Conservation (phyloP, 805 yeast species). For the Metschnikowia matae region DNA sequence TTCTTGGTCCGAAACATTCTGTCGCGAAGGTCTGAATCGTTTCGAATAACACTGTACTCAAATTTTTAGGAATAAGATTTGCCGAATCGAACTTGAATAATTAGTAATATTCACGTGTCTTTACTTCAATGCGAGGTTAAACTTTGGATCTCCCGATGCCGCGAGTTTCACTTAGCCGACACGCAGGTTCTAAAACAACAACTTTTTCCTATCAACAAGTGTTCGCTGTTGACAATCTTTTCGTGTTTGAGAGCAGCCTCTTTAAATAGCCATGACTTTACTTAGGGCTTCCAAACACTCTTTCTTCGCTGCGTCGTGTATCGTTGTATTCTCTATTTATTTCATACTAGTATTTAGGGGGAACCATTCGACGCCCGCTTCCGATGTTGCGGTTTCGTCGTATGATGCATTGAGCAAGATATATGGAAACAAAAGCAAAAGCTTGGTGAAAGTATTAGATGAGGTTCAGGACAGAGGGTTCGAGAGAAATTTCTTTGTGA, state of each 20-base stretch:
- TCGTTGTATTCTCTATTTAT: background rate
- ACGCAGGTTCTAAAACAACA: too few species aligned
- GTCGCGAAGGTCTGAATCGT: too few species aligned
- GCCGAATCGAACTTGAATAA: too few species aligned
- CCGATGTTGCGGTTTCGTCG: background rate
- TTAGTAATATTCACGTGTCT: too few species aligned
- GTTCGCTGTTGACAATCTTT: too few species aligned
- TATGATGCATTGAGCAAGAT: background rate
- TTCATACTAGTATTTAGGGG: background rate
- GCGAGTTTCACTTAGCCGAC: too few species aligned
- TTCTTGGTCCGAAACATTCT: too few species aligned
- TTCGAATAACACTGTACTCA: too few species aligned
- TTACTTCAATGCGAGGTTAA: too few species aligned
- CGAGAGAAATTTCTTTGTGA: background rate
- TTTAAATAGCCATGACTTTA: background rate
- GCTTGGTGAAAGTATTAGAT: background rate
- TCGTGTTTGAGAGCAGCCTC: background rate
- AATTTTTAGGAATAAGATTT: too few species aligned
- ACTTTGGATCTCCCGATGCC: too few species aligned
- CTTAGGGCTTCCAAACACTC: background rate
- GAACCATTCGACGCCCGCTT: background rate
- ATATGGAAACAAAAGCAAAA: background rate
- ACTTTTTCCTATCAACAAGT: too few species aligned
- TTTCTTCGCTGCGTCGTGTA: background rate
- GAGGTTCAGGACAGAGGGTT: constrained; percentile 1